Base-by-base conservation (phyloP, 2,329 filamentous ascomycete species). In the Penicillium capsulatum region DNA sequence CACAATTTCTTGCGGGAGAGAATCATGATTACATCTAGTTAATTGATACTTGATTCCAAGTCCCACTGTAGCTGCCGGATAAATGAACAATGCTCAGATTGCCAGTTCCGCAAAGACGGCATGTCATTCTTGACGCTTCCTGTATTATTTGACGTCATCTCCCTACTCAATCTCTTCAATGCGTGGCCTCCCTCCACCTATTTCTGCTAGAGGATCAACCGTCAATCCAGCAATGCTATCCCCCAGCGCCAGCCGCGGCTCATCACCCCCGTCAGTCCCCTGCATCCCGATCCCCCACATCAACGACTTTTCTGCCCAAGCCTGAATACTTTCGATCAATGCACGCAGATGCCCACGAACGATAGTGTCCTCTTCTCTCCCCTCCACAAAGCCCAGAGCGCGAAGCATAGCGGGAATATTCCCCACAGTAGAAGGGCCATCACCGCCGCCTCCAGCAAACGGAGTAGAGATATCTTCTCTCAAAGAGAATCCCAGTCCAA, bases 161-260 rank as follows among this genome's bases (percentile, higher is more conserved):
- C 17, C 3, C 43, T 44, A 68, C 42, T 70, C 67, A 47, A 70
- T 67, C 48, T 70, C 67, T 38, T 70, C 64, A 36, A 70, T 70
- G 16, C 57, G 56, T 1, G 64, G 65, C 15, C 51, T 44, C 14
- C 45, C 40, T n/a, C 36, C 44, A 34, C 36, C 42, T 17, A 32
- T 44, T 2, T 50, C 53, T 50, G 56, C 48, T 38, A 63, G 38
- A 9, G 66, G 66, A 44, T 65, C 39, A 32, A 70, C 48, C 40
- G 47, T 44, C 31, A 70, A 46, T 2, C 67, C 67, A 37, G 64
- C 65, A 42, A 69, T 59, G 4, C 48, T 54, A 50, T 66, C 61
- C 6, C 62, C 61, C 15, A 70, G 38, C 31, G 60, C 61, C 31
- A 68, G 43, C 29, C 50, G 47, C 2, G 57, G 53, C 35, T 56